Base-by-base conservation (phyloP, 2,329 filamentous ascomycete species). In the Fusarium compactum region DNA sequence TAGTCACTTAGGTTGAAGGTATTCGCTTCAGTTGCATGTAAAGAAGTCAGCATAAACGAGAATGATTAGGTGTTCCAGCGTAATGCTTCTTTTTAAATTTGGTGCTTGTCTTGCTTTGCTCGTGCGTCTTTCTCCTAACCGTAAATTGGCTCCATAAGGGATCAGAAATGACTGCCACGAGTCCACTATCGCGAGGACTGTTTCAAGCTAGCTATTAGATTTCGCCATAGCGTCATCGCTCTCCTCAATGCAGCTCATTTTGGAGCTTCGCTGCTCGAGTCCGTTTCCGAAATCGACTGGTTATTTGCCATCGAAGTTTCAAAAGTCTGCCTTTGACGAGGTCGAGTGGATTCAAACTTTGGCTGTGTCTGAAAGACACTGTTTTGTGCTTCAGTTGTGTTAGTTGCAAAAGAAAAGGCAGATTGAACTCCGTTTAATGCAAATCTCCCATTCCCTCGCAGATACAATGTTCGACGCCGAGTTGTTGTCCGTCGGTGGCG, bases 201-300 rank as follows among this genome's bases (percentile, higher is more conserved):
- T 78, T 77, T 75, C 76, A 77, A 78, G 76, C 76, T 77, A 76
- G 76, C 76, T 77, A 77, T 78, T 77, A 76, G 75, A 77, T 77
- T 78, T 78, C 76, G 75, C 76, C 73, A 77, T 78, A 77, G 76
- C 76, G 71, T 78, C 73, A 74, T 77, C 75, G 76, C 76, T 78
- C 76, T 76, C 72, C 54, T 75, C 74, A 75, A 75, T 74, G 76
- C 71, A 74, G 74, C 70, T 70, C 67, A 65, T 74, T 68, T 67
- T 62, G 54, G 67, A 34, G 43, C 61, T 58, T 62, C 50, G 61
- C 62, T 72, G 53, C 46, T 65, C 70, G 70, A 75, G 55, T 76
- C 70, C 74, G 72, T 70, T 75, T 76, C 67, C 67, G 72, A 73
- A 69, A 62, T 72, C 73, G 62, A 57, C 52, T 61, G 54, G 61